Percentiles rank a stretch among this genome's conserved stretches.
phyloP scores from a whole-genome alignment of 2,329 filamentous ascomycete genomes.

The Aspergillus sp. region DNA sequence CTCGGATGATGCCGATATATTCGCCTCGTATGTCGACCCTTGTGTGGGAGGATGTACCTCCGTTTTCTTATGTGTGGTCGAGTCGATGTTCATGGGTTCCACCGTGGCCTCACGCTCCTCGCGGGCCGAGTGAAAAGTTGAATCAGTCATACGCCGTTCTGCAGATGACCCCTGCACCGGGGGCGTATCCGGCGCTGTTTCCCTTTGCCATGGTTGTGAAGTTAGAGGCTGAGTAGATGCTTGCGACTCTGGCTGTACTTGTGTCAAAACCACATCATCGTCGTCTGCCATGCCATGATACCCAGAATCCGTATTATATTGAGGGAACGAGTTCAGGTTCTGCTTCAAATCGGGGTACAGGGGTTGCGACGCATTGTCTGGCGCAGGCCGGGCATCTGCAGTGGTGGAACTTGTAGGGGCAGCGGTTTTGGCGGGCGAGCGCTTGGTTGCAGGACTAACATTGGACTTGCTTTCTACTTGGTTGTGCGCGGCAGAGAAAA shows the following conservation, averaged over 20 bases:
- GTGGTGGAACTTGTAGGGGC: slow-evolving; percentile 7
- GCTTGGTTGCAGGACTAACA: slow-evolving; percentile 27
- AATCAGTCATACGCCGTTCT: slow-evolving; percentile 34
- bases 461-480: slow-evolving; percentile 26
- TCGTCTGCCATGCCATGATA: slow-evolving; percentile 41
- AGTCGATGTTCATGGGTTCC: slow-evolving; percentile 29
- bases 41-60: slow-evolving; percentile 11
- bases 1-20: not conserved
- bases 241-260: slow-evolving; percentile 24
- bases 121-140: slow-evolving; percentile 41
- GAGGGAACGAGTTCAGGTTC: slow-evolving; percentile 32
- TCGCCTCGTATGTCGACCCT: not conserved
- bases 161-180: slow-evolving; percentile 18
- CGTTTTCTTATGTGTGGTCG: slow-evolving; percentile 15
- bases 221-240: slow-evolving; percentile 26
- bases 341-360: slow-evolving; percentile 23
- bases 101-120: slow-evolving; percentile 32
- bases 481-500: slow-evolving; percentile 38
- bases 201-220: slow-evolving; percentile 25
- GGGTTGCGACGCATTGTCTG: slow-evolving; percentile 16
- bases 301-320: slow-evolving; percentile 39
- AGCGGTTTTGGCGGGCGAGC: slow-evolving; percentile 25
- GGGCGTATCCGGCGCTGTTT: slow-evolving; percentile 10
- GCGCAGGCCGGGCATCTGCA: slow-evolving; percentile 5
- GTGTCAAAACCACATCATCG: slow-evolving; percentile 30